phyloP scores from a whole-genome alignment of 2,329 filamentous ascomycete genomes.

The Epicoccum nigrum region DNA sequence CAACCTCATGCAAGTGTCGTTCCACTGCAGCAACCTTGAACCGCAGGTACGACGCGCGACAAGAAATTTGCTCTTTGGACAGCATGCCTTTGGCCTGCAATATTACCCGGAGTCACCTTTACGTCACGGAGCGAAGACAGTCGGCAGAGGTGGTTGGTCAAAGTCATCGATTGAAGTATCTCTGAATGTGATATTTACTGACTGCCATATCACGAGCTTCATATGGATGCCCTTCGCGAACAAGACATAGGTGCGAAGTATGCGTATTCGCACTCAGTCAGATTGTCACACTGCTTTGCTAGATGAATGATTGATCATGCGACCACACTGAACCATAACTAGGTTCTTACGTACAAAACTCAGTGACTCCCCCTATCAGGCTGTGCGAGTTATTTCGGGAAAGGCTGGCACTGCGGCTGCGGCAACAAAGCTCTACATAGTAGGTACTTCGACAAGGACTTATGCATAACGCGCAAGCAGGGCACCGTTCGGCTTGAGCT shows the following conservation, averaged over 20 bases:
- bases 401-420: neutral
- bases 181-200: too few relatives aligned
- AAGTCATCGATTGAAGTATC: neutral
- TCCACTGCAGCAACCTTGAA: constrained; percentile 1
- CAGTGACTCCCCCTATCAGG: neutral
- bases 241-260: neutral
- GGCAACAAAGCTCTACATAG: neutral
- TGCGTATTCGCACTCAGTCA: neutral
- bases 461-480: neutral
- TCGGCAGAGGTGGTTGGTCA: neutral
- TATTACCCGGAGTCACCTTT: neutral
- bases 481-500: neutral
- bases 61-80: neutral
- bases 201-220: too few relatives aligned
- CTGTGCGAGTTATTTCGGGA: neutral
- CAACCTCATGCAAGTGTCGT: constrained; percentile 1
- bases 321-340: neutral
- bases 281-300: neutral
- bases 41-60: constrained; percentile 9
- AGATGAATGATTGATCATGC: neutral
- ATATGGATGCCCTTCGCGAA: too few relatives aligned
- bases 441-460: neutral
- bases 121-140: neutral
- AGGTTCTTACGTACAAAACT: neutral
- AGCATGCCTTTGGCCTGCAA: neutral